These are phyloP conservation scores for Veloboletus limbatus DNA, from an alignment of 1,284 basidiomycete species.

Conservation along the genomic window DNA sequence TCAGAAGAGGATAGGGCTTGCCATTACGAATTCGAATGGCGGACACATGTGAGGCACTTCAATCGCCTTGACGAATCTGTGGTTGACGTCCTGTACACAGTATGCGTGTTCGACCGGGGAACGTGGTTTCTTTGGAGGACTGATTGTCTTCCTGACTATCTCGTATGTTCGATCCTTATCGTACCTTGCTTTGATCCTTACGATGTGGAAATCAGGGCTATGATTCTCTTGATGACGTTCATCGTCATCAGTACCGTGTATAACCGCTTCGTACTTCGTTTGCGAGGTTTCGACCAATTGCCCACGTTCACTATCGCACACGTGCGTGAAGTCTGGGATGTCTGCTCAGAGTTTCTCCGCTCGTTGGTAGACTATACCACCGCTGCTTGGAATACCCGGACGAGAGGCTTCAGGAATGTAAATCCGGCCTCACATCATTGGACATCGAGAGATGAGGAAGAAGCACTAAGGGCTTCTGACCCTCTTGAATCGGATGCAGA, in stretches of 20 bases:
- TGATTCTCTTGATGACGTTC: conserved; percentile 55
- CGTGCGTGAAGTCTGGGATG: conserved; percentile 20
- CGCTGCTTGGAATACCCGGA: conserved; percentile 19
- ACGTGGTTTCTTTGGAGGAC: conserved; percentile 46
- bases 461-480: conserved; percentile 24
- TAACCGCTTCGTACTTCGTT: conserved; percentile 63
- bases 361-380: conserved; percentile 14
- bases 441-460: conserved; percentile 33
- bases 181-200: neutral
- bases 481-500: conserved; percentile 22
- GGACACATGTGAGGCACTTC: conserved; percentile 52
- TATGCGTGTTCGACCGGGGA: conserved; percentile 64
- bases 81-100: conserved; percentile 33
- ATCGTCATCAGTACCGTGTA: conserved; percentile 61
- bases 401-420: conserved; percentile 10
- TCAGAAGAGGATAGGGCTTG: conserved; percentile 59
- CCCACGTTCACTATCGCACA: conserved; percentile 55
- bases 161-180: conserved; percentile 43
- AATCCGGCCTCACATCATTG: conserved; percentile 32
- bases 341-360: conserved; percentile 22
- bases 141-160: conserved; percentile 51
- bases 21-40: conserved; percentile 71
- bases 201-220: conserved; percentile 38
- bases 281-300: conserved; percentile 63
- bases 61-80: neutral